Evolutionary conservation across 495 filamentous ascomycete genomes (phyloP).

Genomic region (Penicillium canescens): DNA sequence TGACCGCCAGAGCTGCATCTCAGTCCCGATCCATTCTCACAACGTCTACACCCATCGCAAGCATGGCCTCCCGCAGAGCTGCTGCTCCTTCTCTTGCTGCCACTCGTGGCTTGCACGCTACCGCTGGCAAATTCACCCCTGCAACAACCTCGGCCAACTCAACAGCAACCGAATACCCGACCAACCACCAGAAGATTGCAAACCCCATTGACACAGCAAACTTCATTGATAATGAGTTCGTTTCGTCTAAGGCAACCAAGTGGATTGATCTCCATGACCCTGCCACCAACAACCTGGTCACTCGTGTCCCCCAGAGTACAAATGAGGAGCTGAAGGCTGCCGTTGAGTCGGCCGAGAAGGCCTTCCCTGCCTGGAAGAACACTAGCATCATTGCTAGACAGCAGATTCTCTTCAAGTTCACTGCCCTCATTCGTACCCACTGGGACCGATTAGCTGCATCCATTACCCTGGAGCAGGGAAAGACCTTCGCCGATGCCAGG

Average conservation of each 20-base stretch:
- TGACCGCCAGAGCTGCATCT: conserved; percentile 30
- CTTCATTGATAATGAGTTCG: conserved; percentile 91
- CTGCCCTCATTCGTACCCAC: conserved; percentile 83
- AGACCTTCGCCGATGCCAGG: conserved; percentile 94
- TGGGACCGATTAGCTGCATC: conserved; percentile 95
- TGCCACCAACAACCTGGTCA: conserved; percentile 96
- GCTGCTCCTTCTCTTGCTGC: conserved; percentile 25
- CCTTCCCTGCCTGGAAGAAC: conserved; percentile 83
- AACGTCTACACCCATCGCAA: conserved; percentile 23
- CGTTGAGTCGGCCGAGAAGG: conserved; percentile 83
- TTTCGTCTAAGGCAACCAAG: conserved; percentile 67
- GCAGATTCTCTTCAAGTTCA: conserved; percentile 98
- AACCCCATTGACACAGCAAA: conserved; percentile 79
- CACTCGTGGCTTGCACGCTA: conserved; percentile 54
- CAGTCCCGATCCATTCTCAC: conserved; percentile 28
- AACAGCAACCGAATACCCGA: conserved; percentile 72
- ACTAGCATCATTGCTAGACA: conserved; percentile 84
- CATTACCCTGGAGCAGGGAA: conserved; percentile 97
- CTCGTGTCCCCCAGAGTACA: conserved; percentile 95
- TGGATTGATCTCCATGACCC: conserved; percentile 96
- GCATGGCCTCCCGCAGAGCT: conserved; percentile 16
- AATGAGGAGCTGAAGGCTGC: conserved; percentile 86
- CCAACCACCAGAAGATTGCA: conserved; percentile 75
- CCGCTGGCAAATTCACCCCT: conserved; percentile 57
- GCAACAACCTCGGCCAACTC: conserved; percentile 56